Conservation (phyloP, 208 protist genomes). For the Plasmodiophora brassicae region DNA sequence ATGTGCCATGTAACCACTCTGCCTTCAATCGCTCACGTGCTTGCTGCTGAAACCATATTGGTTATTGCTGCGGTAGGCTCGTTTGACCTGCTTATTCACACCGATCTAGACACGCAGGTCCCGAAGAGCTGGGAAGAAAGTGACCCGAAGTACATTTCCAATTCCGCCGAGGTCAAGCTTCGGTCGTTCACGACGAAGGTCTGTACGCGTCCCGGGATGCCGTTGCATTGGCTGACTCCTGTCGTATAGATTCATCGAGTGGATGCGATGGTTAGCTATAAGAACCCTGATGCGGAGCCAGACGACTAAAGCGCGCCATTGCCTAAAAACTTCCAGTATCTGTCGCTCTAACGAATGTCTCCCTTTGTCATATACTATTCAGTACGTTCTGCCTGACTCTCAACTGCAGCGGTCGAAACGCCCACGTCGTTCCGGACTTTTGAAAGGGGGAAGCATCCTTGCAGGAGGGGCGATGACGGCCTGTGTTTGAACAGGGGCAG, state of each 20-base stretch:
- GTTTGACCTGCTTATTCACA: constrained; percentile 64
- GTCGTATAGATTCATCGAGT: neutral
- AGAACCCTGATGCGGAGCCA: neutral
- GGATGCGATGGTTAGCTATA: neutral
- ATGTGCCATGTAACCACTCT: constrained; percentile 56
- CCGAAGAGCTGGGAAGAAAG: constrained; percentile 87
- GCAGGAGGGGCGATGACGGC: too few species aligned
- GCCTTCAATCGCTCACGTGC: neutral
- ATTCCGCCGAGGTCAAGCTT: constrained; percentile 77
- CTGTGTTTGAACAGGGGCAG: too few species aligned
- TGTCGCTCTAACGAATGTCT: too few species aligned
- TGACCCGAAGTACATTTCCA: constrained; percentile 83
- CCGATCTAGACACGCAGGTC: constrained; percentile 54
- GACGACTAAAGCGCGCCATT: too few species aligned
- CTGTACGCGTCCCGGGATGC: neutral
- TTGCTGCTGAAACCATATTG: neutral
- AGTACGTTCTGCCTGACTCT: too few species aligned
- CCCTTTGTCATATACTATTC: too few species aligned
- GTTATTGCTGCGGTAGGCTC: constrained; percentile 42
- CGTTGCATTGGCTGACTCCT: neutral
- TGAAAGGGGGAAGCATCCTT: too few species aligned
- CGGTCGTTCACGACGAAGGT: constrained; percentile 86
- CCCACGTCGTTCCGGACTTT: too few species aligned
- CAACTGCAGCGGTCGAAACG: too few species aligned
- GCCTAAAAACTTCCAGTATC: too few species aligned